A percentile compares a stretch with the other conserved stretches of the same genome.
Evolutionary conservation across 192 early-diverging fungal genomes (phyloP).

Genomic region (Backusella luteola): DNA sequence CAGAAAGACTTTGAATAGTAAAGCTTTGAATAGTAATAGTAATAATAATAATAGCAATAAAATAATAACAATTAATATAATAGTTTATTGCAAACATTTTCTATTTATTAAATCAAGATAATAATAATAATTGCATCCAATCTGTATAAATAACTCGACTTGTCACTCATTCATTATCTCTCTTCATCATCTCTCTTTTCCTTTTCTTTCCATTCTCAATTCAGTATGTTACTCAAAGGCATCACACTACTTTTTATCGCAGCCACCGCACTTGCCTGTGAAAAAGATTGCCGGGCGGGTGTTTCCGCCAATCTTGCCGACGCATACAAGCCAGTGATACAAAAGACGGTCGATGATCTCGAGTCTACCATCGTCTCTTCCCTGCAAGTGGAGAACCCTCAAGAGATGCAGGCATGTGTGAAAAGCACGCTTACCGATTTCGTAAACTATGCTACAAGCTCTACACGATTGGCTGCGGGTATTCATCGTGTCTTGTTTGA

Average conservation of each 20-base stretch:
- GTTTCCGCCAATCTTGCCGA: conserved; percentile 44
- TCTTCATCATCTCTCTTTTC: background rate
- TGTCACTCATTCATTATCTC: background rate
- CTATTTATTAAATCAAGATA: background rate
- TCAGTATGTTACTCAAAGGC: conserved; percentile 7
- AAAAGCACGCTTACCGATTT: conserved; percentile 20
- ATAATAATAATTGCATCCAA: background rate
- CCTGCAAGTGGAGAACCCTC: conserved; percentile 15
- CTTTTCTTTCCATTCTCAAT: background rate
- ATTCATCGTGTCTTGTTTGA: conserved; percentile 46
- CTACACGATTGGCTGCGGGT: conserved; percentile 31
- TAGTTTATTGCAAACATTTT: background rate
- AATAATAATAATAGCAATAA: too few species aligned
- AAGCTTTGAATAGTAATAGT: too few species aligned
- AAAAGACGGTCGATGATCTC: conserved; percentile 30
- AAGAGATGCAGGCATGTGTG: conserved; percentile 18
- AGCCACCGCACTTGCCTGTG: conserved; percentile 38
- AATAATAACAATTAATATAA: background rate
- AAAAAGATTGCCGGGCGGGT: conserved; percentile 47
- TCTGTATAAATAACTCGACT: background rate
- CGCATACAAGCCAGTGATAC: conserved; percentile 38
- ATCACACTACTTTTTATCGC: conserved; percentile 10
- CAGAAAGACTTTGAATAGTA: background rate
- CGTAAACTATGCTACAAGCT: conserved; percentile 14
- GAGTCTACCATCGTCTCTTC: conserved; percentile 11